A percentile compares a stretch with the other conserved stretches of the same genome.
phyloP scores from a whole-genome alignment of 768 basidiomycete genomes.

The Lactarius trivialis region DNA sequence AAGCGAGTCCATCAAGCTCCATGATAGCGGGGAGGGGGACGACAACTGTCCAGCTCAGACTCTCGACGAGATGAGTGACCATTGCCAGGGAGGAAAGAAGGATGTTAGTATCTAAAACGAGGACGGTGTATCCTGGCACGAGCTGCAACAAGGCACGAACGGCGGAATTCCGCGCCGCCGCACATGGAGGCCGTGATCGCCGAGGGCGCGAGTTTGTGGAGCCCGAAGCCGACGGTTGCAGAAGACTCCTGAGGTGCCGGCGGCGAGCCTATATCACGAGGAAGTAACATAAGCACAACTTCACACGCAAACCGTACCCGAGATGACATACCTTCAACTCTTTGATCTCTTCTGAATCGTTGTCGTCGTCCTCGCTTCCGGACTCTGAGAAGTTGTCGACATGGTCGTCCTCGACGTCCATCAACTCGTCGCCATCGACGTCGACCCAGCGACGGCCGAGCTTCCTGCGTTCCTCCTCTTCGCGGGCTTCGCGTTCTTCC shows the following conservation, averaged over 20 bases:
- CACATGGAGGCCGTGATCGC: constrained; percentile 29
- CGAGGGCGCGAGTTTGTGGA: constrained; percentile 20
- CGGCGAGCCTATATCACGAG: constrained; percentile 53
- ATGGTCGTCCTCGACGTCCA: constrained; percentile 43
- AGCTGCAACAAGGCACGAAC: constrained; percentile 45
- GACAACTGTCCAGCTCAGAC: constrained; percentile 77
- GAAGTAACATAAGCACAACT: constrained; percentile 3
- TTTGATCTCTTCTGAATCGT: constrained; percentile 66
- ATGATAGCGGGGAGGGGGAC: constrained; percentile 93
- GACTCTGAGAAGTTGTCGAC: constrained; percentile 25
- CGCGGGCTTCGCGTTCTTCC: constrained; percentile 58
- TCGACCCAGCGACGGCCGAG: constrained; percentile 58
- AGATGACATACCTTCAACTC: constrained; percentile 61
- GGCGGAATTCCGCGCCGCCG: constrained; percentile 26
- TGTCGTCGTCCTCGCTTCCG: constrained; percentile 49
- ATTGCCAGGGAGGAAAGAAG: constrained; percentile 75
- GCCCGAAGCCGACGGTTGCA: constrained; percentile 37
- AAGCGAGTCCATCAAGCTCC: constrained; percentile 88
- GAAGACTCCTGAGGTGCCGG: constrained; percentile 63
- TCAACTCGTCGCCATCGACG: constrained; percentile 51
- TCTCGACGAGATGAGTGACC: constrained; percentile 71
- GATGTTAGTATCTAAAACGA: constrained; percentile 94
- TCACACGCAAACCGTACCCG: constrained; percentile 5
- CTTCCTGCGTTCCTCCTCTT: constrained; percentile 62
- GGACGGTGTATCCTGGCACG: constrained; percentile 79